phyloP scores from a whole-genome alignment of 306 rosid genomes.

The Benincasa hispida region DNA sequence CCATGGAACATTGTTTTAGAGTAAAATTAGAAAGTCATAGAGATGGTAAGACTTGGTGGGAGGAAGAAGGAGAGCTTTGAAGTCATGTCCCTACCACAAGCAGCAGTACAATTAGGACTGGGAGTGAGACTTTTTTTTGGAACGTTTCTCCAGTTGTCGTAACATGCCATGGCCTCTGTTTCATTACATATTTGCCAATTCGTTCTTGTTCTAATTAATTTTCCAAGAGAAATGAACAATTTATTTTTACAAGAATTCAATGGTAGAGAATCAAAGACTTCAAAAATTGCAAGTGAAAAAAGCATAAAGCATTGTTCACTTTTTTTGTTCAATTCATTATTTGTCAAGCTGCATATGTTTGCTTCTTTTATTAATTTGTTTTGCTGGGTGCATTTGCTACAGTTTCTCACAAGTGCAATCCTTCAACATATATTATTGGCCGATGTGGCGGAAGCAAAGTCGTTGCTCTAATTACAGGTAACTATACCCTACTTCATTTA shows the following conservation, averaged over 20 bases:
- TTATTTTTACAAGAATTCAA: background rate
- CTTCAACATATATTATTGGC: constrained; percentile 29
- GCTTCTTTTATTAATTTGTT: constrained; percentile 13
- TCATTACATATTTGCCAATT: background rate
- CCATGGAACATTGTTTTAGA: background rate
- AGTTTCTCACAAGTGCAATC: constrained; percentile 22
- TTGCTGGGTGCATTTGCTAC: constrained; percentile 22
- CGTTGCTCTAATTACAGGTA: constrained; percentile 53
- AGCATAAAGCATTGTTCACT: background rate
- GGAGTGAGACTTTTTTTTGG: background rate
- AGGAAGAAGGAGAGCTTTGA: background rate
- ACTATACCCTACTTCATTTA: background rate
- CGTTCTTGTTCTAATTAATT: background rate
- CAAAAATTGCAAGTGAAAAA: background rate
- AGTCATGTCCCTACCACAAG: background rate
- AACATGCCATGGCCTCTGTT: background rate
- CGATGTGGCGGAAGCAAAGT: constrained; percentile 37
- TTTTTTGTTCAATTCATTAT: background rate
- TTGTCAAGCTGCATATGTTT: background rate
- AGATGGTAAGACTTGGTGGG: background rate
- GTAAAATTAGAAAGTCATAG: background rate
- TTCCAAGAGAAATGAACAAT: background rate
- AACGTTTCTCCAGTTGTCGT: background rate
- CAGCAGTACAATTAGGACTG: background rate
- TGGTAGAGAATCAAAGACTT: background rate